A percentile compares a stretch with the other conserved stretches of the same genome.
phyloP scores from a whole-genome alignment of 2,329 filamentous ascomycete species.

The Camptophora hylomeconis region DNA sequence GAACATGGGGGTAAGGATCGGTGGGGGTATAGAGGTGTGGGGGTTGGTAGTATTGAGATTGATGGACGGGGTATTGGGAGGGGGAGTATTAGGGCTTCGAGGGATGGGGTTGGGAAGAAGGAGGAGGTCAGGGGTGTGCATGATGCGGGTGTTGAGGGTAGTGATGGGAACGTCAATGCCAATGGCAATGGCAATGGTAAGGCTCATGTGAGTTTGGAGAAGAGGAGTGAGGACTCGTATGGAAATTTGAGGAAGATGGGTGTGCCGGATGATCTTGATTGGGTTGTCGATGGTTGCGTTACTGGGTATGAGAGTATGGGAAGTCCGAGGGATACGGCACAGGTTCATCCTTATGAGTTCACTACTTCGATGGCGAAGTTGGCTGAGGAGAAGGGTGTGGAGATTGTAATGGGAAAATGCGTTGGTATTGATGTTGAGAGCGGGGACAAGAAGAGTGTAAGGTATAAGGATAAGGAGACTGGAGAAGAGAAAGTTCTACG shows the following conservation, averaged over 20 bases:
- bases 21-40: constrained; percentile 78
- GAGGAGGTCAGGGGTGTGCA: constrained; percentile 18
- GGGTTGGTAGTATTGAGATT: constrained; percentile 55
- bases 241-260: constrained; percentile 42
- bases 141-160: constrained; percentile 7
- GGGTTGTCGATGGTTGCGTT: constrained; percentile 59
- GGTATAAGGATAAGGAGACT: constrained; percentile 43
- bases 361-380: constrained; percentile 72
- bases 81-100: constrained; percentile 14
- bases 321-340: constrained; percentile 65
- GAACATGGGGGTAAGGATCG: constrained; percentile 63
- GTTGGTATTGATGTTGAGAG: constrained; percentile 46
- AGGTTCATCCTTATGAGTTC: constrained; percentile 87
- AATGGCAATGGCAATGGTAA: too few relatives aligned
- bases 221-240: constrained; percentile 39
- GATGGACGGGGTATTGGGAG: constrained; percentile 28
- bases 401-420: constrained; percentile 56
- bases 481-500: constrained; percentile 24
- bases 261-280: constrained; percentile 69
- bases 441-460: constrained; percentile 34
- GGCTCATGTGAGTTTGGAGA: constrained; percentile 39
- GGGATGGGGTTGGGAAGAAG: constrained; percentile 14
- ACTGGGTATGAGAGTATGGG: constrained; percentile 73
- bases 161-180: constrained; percentile 13
- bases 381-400: constrained; percentile 55